phyloP scores from a whole-genome alignment of 345 rosid genomes.

The Moricandia moricandioides region DNA sequence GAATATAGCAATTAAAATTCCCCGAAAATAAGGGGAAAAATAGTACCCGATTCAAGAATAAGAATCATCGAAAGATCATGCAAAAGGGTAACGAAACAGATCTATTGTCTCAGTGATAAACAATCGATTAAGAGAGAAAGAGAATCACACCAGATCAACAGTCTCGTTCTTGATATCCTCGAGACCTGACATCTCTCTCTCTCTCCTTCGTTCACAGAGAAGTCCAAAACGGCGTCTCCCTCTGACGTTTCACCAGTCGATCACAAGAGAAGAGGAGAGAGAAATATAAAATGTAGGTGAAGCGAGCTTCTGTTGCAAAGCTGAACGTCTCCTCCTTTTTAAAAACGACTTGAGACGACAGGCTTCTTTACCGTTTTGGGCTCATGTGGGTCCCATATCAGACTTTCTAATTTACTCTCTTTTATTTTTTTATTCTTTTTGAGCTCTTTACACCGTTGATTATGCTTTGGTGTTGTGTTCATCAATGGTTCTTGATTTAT shows the following conservation, averaged over 20 bases:
- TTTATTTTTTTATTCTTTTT: not conserved
- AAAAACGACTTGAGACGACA: constrained; percentile 26
- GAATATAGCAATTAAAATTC: not conserved
- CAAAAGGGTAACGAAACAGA: constrained; percentile 18
- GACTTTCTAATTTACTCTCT: not conserved
- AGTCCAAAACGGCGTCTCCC: constrained; percentile 28
- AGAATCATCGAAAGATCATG: constrained; percentile 21
- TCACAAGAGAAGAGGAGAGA: constrained; percentile 6
- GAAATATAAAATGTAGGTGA: constrained; percentile 9
- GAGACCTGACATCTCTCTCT: constrained; percentile 46
- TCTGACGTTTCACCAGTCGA: constrained; percentile 35
- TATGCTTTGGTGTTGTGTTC: constrained; percentile 23
- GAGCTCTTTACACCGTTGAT: constrained; percentile 22
- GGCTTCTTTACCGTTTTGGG: constrained; percentile 20
- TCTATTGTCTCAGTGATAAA: constrained; percentile 24
- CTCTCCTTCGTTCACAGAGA: not conserved
- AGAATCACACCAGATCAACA: constrained; percentile 57
- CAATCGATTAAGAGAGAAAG: no score
- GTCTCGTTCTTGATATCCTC: constrained; percentile 67
- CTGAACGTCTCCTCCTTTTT: constrained; percentile 23
- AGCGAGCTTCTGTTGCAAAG: constrained; percentile 37
- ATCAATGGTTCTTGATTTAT: constrained; percentile 12
- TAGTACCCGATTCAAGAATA: constrained; percentile 7
- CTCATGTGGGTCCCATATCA: constrained; percentile 23
- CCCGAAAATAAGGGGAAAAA: not conserved